A percentile compares a stretch with the other conserved stretches of the same genome.
Evolutionary conservation across 208 protist genomes (phyloP).

Genomic region (Leishmania turanica): DNA sequence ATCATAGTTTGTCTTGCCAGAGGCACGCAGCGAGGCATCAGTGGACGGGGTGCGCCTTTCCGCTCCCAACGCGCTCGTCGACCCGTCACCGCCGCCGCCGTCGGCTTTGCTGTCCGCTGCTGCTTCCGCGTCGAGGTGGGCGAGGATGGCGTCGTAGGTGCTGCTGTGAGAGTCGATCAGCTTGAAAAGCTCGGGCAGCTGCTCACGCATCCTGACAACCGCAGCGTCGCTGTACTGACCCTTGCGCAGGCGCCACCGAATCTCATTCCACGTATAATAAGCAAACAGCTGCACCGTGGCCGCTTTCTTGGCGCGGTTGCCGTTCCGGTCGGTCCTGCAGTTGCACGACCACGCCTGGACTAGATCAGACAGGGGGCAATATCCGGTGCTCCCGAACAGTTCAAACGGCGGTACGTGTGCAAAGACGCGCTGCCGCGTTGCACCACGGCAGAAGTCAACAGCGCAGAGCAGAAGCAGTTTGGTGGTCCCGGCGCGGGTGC

Average conservation of each 20-base stretch:
- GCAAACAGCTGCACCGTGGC: slow-evolving; percentile 15
- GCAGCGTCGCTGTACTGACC: slow-evolving; percentile 20
- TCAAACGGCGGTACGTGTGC: slow-evolving; percentile 54
- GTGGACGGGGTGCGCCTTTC: not conserved
- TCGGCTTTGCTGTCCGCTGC: not conserved
- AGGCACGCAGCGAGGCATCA: not conserved
- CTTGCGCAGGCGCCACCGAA: slow-evolving; percentile 30
- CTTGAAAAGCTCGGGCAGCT: slow-evolving; percentile 24
- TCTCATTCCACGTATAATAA: slow-evolving; percentile 33
- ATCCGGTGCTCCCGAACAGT: slow-evolving; percentile 58
- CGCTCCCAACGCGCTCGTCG: not conserved
- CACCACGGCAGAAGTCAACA: slow-evolving; percentile 20
- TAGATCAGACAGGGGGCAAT: slow-evolving; percentile 61
- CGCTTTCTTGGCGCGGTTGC: not conserved
- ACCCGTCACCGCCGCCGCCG: not conserved
- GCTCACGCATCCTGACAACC: slow-evolving; percentile 15
- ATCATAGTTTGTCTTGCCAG: not conserved
- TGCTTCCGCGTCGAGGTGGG: slow-evolving; percentile 12
- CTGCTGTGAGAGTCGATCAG: slow-evolving; percentile 17
- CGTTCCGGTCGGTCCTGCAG: slow-evolving; percentile 8
- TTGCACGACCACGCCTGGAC: slow-evolving; percentile 43
- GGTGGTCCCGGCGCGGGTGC: slow-evolving; percentile 22
- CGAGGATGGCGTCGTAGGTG: slow-evolving; percentile 24
- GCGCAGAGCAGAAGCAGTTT: slow-evolving; percentile 31
- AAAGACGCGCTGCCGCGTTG: slow-evolving; percentile 22